These are phyloP conservation scores for Falciphora oryzae DNA, from an alignment of 2,329 filamentous ascomycete species.

Conservation along the genomic window DNA sequence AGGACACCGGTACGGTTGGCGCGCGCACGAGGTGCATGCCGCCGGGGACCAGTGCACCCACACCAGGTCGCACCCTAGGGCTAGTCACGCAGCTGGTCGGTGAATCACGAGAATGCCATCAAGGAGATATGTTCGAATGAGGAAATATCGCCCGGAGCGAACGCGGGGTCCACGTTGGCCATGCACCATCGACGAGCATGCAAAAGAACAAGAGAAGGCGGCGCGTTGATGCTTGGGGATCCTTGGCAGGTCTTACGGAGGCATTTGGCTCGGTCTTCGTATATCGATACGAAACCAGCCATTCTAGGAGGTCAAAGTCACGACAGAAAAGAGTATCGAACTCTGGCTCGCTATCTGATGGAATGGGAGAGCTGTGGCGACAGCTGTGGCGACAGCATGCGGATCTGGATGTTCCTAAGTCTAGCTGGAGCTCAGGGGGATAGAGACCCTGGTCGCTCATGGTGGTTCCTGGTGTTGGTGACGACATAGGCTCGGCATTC, in stretches of 20 bases:
- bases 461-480: background rate
- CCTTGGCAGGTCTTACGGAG: background rate
- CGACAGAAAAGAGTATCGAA: background rate
- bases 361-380: too few relatives aligned
- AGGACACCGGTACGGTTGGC: background rate
- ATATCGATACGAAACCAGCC: background rate
- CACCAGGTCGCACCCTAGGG: background rate
- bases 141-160: background rate
- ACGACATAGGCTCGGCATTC: background rate
- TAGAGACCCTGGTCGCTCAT: background rate
- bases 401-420: too few relatives aligned
- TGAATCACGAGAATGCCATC: background rate
- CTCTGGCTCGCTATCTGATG: background rate
- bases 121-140: conserved; percentile 1
- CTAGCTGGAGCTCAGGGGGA: too few relatives aligned
- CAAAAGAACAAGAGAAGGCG: background rate
- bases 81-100: background rate
- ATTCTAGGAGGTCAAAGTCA: background rate
- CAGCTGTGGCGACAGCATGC: too few relatives aligned
- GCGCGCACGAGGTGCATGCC: background rate
- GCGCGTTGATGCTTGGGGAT: background rate
- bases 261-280: background rate
- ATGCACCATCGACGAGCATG: background rate
- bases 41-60: too few relatives aligned
- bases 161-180: background rate